Base-by-base conservation (phyloP, 177 flowering plant genomes). In the Tripterygium wilfordii region DNA sequence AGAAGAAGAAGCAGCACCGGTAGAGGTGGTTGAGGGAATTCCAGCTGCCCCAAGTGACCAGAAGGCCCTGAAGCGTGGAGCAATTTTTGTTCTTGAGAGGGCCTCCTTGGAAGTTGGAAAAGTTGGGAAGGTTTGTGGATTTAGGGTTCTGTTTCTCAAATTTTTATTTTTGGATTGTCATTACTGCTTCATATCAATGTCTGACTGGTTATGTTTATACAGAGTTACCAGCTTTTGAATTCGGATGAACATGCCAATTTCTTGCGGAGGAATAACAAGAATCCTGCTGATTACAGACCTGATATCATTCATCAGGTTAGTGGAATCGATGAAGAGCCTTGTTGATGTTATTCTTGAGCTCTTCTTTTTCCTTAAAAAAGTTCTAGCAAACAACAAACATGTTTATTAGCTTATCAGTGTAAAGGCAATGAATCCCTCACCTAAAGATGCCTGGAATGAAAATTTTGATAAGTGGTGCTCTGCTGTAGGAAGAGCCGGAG, bases 101-200 rank as follows among this genome's bases (percentile, higher is more conserved):
- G 97, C 96, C 45, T 82, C 91, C 36, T 36, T 90, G 43, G 96
- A 87, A 69, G 82, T 87, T 40, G 97, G 78, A 0, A 87, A 90
- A 77, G 89, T 90, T 61, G 97, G 97, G 37, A 90, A 87, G 89
- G 96, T 87, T 33, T 1, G 13, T 22, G 10, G n/a, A n/a, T n/a
- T n/a, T n/a, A n/a, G n/a, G n/a, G n/a, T n/a, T n/a, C n/a, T n/a
- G n/a, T n/a, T n/a, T 35, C 38, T 35, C 8, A 7, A 35, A 3
- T 15, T 5, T 5, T 35, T 5, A 15, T 5, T 10, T 8, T 14
- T 40, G 25, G n/a, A 8, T 40, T 4, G 26, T n/a, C n/a, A 22
- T 4, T 40, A 26, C 22, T 40, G 2, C 4, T 20, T n/a, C n/a
- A n/a, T n/a, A 22, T 7, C 4, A 15, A 21, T 10, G 29, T 25